These are phyloP conservation scores for Parasarocladium wereldwijsianum DNA, from an alignment of 2,329 filamentous ascomycete species.

Conservation along the genomic window DNA sequence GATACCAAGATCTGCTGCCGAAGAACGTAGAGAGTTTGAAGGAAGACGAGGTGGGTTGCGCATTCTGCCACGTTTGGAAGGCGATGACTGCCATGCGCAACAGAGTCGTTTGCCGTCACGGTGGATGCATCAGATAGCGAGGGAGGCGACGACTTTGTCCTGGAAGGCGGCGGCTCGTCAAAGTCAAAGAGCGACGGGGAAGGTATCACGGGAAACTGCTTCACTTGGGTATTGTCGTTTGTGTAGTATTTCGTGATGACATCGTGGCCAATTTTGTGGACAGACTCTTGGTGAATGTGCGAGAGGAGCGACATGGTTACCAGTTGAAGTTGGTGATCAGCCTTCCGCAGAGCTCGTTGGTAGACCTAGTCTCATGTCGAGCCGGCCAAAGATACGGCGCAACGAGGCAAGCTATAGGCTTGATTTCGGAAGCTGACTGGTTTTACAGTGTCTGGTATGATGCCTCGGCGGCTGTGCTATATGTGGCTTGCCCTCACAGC, in stretches of 20 bases:
- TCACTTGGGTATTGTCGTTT: background rate
- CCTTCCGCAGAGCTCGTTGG: too few species aligned
- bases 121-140: background rate
- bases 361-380: too few species aligned
- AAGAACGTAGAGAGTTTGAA: conserved; percentile 42
- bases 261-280: background rate
- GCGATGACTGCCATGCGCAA: background rate
- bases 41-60: conserved; percentile 43
- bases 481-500: too few species aligned
- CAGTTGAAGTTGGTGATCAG: too few species aligned
- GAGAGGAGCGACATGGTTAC: conserved; percentile 3
- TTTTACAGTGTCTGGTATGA: too few species aligned
- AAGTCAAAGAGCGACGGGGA: conserved; percentile 1
- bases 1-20: conserved; percentile 16
- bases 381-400: too few species aligned
- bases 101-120: background rate
- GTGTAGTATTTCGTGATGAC: background rate
- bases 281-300: background rate
- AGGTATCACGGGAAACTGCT: background rate
- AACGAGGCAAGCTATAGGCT: too few species aligned
- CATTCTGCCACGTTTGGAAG: conserved; percentile 18
- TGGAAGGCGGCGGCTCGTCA: background rate
- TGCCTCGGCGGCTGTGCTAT: too few species aligned
- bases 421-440: too few species aligned
- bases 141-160: background rate